Evolutionary conservation across 2,329 filamentous ascomycete genomes (phyloP).

Genomic region (Dactylellina cionopaga): DNA sequence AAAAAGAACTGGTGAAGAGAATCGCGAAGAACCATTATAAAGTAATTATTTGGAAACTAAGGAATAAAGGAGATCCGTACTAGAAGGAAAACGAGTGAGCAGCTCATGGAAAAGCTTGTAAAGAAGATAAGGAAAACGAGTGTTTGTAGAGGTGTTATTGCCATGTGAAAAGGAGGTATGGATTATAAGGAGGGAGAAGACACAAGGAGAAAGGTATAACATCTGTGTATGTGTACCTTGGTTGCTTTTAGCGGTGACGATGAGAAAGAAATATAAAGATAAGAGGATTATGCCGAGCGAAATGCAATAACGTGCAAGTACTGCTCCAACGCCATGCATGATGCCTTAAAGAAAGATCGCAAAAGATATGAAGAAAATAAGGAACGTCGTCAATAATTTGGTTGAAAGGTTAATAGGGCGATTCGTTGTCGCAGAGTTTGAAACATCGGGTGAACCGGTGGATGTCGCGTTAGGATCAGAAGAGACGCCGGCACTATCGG

Average conservation of each 20-base stretch:
- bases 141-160: background rate
- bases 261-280: background rate
- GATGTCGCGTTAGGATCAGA: conserved; percentile 19
- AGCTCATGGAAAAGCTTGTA: no score
- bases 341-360: conserved; percentile 41
- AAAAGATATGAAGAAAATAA: conserved; percentile 36
- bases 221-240: background rate
- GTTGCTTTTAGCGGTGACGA: conserved; percentile 6
- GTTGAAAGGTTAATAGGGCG: background rate
- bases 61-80: background rate
- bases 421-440: conserved; percentile 6
- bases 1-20: background rate
- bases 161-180: conserved; percentile 4
- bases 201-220: background rate
- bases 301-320: conserved; percentile 26
- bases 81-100: background rate
- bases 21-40: background rate
- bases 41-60: conserved; percentile 3
- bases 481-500: background rate
- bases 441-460: conserved; percentile 26
- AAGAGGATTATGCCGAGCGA: conserved; percentile 4
- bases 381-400: conserved; percentile 13
- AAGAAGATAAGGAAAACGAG: conserved; percentile 10
- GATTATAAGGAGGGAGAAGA: background rate
- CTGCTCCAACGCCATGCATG: conserved; percentile 41